Evolutionary conservation across 2,329 filamentous ascomycete genomes (phyloP), one percentile per base, ranked within the genome.

Genomic region (Sphaerostilbella broomeana): DNA sequence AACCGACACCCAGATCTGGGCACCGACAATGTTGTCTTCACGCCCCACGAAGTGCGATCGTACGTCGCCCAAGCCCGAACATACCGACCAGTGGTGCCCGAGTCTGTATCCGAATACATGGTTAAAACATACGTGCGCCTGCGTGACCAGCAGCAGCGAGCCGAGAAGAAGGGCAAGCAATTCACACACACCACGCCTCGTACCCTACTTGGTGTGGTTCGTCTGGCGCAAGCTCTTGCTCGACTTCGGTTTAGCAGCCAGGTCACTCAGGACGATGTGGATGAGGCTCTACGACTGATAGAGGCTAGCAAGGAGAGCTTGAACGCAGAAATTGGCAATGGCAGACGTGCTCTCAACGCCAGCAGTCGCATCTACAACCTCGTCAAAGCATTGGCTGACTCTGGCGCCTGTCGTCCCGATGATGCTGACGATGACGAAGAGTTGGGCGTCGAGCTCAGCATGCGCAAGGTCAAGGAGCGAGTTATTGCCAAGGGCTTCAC

Each of bases 401-500:
- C 79, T 38, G 89, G 90, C 42, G 87, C 88, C 38, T 88, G 90
- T 51, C 81, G 85, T 28, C 80, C 87, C 32, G 87, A 86, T 22
- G 72, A 74, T 19, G 72, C 59, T 51, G 84, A 65, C 4, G 72
- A 72, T 0, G 70, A 72, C 4, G 70, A 72, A 15, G 69, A 67
- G 39, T 57, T 62, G 24, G 70, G 72, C 12, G 59, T 74, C 15
- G 89, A 95, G 63, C 67, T 98, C 53, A 92, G 83, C 62, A 75
- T 98, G 69, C 77, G 84, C 50, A 84, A 87, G 63, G 86, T 98
- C 44, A 79, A 89, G 60, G 89, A 95, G 63, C 71, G 92, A 49
- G 88, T 98, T 20, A 73, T 97, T 53, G 92, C 89, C 38, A 95
- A 95, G 74, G 92, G 92, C 3, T 98, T 95, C 63, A 98, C 90